Evolutionary conservation across 495 filamentous ascomycete genomes (phyloP), one percentile per base, ranked within the genome.

Genomic region (Xylaria nigripes): DNA sequence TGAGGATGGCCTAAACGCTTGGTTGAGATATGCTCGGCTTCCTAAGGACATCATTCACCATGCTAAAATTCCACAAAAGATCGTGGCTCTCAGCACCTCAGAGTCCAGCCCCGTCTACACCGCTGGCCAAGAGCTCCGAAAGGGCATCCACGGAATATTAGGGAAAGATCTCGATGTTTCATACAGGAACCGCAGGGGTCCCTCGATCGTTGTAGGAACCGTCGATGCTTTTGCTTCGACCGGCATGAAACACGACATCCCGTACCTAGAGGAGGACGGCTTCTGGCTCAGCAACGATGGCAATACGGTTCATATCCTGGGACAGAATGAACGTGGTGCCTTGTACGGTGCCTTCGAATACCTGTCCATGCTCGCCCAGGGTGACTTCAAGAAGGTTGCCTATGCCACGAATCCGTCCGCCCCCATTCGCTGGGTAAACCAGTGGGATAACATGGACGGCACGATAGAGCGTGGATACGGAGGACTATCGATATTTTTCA

Each of bases 371-470:
- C 66, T 89, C 24, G 79, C 77, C 2, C 82, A 85, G 62, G 81
- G 78, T 10, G 81, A 84, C 54, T 75, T 82, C 55, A 75, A 78
- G 3, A 62, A 75, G 16, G 75, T 80, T 25, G 65, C 76, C 30
- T 73, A 78, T 13, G 65, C 75, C 5, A 72, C 75, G 3, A 86
- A 78, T 55, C 83, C 85, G 0, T 71, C 74, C 30, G 81, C 80
- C 0, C 78, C 79, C 0, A 81, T 87, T 41, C 74, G 85, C 56
- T 87, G 83, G 84, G 75, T 82, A 1, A 87, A 87, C 62, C 76
- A 89, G 55, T 89, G 84, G 85, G 82, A 87, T 63, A 86, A 89
- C 56, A 71, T 86, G 66, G 80, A 86, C 45, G 85, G 84, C 21
- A 82, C 73, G 51, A 82, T 87, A 45, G 84, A 86, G 65, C 72